Evolutionary conservation across 139 green algal genomes (phyloP), one percentile per base, ranked within the genome.

Genomic region (Mesotaenium endlicherianum): DNA sequence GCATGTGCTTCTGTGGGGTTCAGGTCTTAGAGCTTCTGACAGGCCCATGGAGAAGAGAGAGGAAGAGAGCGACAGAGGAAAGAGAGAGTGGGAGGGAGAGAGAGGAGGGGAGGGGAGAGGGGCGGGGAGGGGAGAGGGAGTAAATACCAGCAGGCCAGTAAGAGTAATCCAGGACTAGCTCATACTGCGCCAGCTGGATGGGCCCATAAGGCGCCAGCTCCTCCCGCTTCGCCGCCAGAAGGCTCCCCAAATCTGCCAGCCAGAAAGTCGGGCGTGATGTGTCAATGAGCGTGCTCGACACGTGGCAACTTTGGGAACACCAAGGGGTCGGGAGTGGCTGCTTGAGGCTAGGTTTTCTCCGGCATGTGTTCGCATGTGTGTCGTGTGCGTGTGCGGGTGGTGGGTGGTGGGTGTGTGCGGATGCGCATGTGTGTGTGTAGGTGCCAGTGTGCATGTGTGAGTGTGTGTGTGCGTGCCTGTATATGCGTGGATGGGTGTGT

Each of bases 151-250:
- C 6, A 85, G 69, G 45, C 91, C 69, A 91, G 77, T 94, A 90
- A 0, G 70, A 57, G 81, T 96, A 97, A 39, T 90, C 91, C 20
- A 96, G 75, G 8, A 40, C 1, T 47, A 95, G 49, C 2, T 83
- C 43, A 64, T 93, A 64, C 26, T 42, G 39, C 6, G 68, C 47
- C 0, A 81, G 11, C 20, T 74, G 8, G 42, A 90, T 14, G 1
- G 42, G 75, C 17, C 72, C 67, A 2, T 82, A 59, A 11, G 60
- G 5, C n/a, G 57, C 60, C 20, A 89, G 60, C 55, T 53, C 20
- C 49, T 82, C 49, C 5, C 11, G 8, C 50, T 87, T 69, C 1
- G 77, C 42, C 39, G 43, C 49, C 8, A 45, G 53, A 40, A 88
- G 72, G 34, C 47, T 45, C 41, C n/a, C 44, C 8, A 72, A 11